phyloP scores from a whole-genome alignment of 2,329 filamentous ascomycete genomes.

The Ophiostoma sp. region DNA sequence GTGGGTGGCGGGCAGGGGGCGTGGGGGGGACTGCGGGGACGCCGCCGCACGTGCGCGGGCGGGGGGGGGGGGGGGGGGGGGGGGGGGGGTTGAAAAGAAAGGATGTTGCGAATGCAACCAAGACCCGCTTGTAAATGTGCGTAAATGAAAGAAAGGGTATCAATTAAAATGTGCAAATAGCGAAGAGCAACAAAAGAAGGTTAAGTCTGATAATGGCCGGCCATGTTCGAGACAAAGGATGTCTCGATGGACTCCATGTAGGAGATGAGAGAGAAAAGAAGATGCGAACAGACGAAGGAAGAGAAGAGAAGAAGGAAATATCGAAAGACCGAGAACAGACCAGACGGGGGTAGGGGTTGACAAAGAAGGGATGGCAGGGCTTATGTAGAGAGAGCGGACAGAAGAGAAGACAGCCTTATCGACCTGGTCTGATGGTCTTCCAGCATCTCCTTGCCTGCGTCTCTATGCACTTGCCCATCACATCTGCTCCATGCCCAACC shows the following conservation, averaged over 20 bases:
- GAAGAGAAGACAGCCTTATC: not conserved
- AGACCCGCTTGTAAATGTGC: not conserved
- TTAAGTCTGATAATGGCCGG: not conserved
- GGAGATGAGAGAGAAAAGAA: not conserved
- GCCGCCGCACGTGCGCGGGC: no score
- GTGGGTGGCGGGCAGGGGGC: no score
- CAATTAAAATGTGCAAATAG: not conserved
- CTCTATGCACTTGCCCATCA: not conserved
- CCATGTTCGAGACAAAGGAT: not conserved
- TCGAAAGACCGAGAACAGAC: not conserved
- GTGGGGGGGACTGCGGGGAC: no score
- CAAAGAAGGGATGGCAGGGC: not conserved
- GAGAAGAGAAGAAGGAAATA: not conserved
- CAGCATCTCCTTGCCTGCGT: not conserved
- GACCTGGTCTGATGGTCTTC: not conserved
- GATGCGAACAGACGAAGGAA: not conserved
- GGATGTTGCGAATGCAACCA: not conserved
- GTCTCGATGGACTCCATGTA: not conserved
- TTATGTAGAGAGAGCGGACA: not conserved
- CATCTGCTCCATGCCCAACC: not conserved
- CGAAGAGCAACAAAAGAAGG: not conserved
- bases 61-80: no score
- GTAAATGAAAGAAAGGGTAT: not conserved
- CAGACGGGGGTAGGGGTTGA: constrained; percentile 14
- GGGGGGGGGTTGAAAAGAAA: not conserved